These are phyloP conservation scores for Prunus yedoensis DNA, from an alignment of 331 rosid species.

Conservation along the genomic window DNA sequence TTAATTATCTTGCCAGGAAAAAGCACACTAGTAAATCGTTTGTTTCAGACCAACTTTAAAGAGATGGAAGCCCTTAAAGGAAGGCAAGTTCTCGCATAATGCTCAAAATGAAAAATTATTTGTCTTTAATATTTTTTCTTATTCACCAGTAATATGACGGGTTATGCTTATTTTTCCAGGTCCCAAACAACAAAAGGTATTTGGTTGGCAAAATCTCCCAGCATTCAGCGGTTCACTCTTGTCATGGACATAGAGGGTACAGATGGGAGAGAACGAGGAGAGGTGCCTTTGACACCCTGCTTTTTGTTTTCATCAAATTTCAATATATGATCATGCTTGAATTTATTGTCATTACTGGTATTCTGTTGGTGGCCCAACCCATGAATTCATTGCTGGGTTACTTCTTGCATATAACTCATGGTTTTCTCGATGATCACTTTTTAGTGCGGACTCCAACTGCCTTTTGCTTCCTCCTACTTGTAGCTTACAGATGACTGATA, in stretches of 20 bases:
- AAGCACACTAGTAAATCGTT: constrained; percentile 80
- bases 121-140: not conserved
- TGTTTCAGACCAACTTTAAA: constrained; percentile 78
- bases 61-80: constrained; percentile 99
- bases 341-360: constrained; percentile 7
- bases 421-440: not conserved
- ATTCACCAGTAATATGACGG: constrained; percentile 15
- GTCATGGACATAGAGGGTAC: constrained; percentile 99
- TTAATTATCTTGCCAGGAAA: constrained; percentile 60
- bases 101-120: constrained; percentile 3
- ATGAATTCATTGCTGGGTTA: too few species aligned
- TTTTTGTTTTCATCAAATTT: constrained; percentile 12
- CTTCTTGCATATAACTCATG: not conserved
- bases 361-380: not conserved
- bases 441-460: too few species aligned
- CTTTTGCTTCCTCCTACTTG: not conserved
- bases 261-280: constrained; percentile 99
- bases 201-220: constrained; percentile 87
- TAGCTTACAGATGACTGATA: not conserved
- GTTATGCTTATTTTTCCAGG: constrained; percentile 46
- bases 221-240: constrained; percentile 88
- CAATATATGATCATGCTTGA: not conserved
- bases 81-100: constrained; percentile 53
- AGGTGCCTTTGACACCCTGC: constrained; percentile 49
- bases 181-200: constrained; percentile 99